Evolutionary conservation across 306 rosid genomes (phyloP), one percentile per base, ranked within the genome.

Genomic region (Rosa multiflora): DNA sequence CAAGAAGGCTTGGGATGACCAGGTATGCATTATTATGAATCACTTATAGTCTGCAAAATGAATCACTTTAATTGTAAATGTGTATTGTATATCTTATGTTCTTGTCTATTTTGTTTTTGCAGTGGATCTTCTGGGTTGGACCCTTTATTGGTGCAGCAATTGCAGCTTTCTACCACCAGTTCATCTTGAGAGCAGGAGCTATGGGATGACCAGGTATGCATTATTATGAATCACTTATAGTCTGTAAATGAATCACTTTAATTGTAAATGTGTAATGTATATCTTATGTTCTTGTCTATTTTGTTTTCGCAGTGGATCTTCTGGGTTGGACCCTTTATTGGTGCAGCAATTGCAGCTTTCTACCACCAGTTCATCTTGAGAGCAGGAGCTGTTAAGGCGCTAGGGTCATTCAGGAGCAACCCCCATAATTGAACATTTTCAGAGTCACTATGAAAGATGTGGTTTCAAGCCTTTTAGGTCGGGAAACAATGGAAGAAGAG

Each of bases 51-150:
- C 11, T 7, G 1, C 26, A 39, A 10, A n/a, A 6, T 43, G 63
- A 32, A 15, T 37, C 46, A 13, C 70, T 53, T 40, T 43, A 3
- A 23, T 21, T 71, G 29, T 32, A 4, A 53, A 1, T 14, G 55
- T 72, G 13, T 3, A 37, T 63, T n/a, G 6, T 63, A 37, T 13
- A 29, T 72, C 83, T 84, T 20, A 85, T 77, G 5, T 43, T 32
- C 46, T 69, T 64, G 18, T 44, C 5, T 12, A 0, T 12, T 86
- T 46, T 82, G 8, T 80, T 83, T 83, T 20, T 21, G 23, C 87
- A 95, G 99, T 95, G 99, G 99, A 80, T 95, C 62, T 95, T 95
- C 70, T 95, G 98, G 98, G 98, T 87, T 10, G 99, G 99, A 83
- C 99, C 99, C 58, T 88, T 95, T 49, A 49, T 83, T 42, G 99